Base-by-base conservation (phyloP, 352 stramenopile species). In the Peronospora destructor region DNA sequence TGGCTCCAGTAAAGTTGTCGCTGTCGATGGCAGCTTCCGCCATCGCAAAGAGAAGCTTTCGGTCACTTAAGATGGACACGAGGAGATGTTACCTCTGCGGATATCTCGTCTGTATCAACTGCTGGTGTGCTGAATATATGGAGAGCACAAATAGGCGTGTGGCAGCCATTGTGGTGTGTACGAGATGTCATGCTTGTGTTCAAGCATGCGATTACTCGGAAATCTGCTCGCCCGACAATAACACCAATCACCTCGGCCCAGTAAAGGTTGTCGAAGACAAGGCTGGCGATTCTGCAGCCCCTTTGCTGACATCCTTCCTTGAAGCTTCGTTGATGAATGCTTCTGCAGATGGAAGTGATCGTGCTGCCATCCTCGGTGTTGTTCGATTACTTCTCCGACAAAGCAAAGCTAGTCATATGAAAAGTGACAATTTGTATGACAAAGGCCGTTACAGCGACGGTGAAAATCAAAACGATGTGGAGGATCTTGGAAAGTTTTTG, bases 301-400 rank as follows among this genome's bases (percentile, higher is more conserved):
- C 53, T 17, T 17, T 66, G 9, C 28, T 66, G 0, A 56, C 54
- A 3, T 61, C 78, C 12, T 72, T 70, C 14, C 49, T 71, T 2
- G 39, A 64, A 5, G 41, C 61, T 12, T 73, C 68, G 9, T 23
- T 52, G n/a, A 56, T 51, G 29, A 59, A 62, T 14, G 33, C 39
- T 9, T 17, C 45, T 1, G 34, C 48, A 5, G 37, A 23, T 44
- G 45, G 16, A 6, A 41, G 43, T 10, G 48, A 63, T 50, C 62
- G 45, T 8, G 46, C 35, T 5, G 59, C 55, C 0, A 44, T 71
- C 4, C 32, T 68, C 8, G 68, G 34, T 32, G 64, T 83, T 29
- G 66, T 80, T 40, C 59, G 57, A 5, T 34, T 51, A 34, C 35
- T 66, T 37, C 57, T 66, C 4, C 45, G 17, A 14, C 45, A 61